Conservation (phyloP, 805 yeast genomes). For the Lachancea mirantina region DNA sequence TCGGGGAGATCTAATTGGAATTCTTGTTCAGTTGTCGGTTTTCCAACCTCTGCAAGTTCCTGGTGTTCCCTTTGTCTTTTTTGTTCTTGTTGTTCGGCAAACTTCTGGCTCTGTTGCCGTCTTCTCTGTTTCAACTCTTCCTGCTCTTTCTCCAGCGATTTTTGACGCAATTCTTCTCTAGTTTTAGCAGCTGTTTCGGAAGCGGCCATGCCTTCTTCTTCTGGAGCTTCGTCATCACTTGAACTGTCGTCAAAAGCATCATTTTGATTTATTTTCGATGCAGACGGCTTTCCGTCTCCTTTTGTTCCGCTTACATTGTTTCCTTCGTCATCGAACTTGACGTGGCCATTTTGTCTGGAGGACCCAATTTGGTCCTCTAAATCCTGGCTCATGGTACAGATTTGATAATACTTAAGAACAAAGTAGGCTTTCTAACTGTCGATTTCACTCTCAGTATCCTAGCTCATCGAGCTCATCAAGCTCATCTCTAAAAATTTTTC, state of each 20-base stretch:
- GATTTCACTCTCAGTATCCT: too few relatives aligned
- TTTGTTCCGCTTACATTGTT: too few relatives aligned
- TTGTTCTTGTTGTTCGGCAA: conserved; percentile 30
- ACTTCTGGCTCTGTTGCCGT: conserved; percentile 25
- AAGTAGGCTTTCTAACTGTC: too few relatives aligned
- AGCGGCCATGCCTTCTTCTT: conserved; percentile 36
- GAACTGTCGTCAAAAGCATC: conserved; percentile 20
- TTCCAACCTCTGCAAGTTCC: conserved; percentile 6
- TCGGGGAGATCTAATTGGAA: conserved; percentile 26
- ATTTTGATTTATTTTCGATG: too few relatives aligned
- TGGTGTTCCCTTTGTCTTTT: conserved; percentile 18
- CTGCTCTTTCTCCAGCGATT: conserved; percentile 21
- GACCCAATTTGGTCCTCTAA: too few relatives aligned
- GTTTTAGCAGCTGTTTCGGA: conserved; percentile 23
- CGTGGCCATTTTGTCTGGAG: too few relatives aligned
- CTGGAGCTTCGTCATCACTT: conserved; percentile 44
- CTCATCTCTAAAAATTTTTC: too few relatives aligned
- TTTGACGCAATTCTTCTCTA: conserved; percentile 23
- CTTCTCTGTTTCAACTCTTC: conserved; percentile 28
- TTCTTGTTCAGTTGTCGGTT: conserved; percentile 5
- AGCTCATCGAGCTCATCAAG: too few relatives aligned
- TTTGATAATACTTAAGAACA: too few relatives aligned
- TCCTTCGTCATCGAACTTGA: too few relatives aligned
- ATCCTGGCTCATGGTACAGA: too few relatives aligned
- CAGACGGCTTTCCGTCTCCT: too few relatives aligned